phyloP scores from a whole-genome alignment of 2,329 filamentous ascomycete genomes.

The Xylaria sp. region DNA sequence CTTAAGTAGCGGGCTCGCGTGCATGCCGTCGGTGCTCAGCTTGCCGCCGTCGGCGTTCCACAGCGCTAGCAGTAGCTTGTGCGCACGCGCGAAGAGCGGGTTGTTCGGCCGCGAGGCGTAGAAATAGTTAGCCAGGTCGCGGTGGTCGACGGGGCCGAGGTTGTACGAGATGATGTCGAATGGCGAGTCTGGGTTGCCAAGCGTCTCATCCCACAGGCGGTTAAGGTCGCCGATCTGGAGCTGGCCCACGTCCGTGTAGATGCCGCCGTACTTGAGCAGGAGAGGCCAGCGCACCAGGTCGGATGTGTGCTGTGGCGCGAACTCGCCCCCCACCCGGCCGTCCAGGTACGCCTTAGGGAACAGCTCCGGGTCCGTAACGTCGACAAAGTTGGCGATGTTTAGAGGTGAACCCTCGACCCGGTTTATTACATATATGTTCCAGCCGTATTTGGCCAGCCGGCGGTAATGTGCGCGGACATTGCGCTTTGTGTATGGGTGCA shows the following conservation, averaged over 20 bases:
- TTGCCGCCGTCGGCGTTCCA: slow-evolving; percentile 60
- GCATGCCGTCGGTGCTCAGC: slow-evolving; percentile 63
- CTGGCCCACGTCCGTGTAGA: slow-evolving; percentile 68
- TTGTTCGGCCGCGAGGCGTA: slow-evolving; percentile 55
- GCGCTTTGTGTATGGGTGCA: slow-evolving; percentile 64
- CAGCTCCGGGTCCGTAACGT: slow-evolving; percentile 54
- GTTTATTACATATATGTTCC: slow-evolving; percentile 65
- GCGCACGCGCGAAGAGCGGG: slow-evolving; percentile 59
- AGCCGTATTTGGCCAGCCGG: slow-evolving; percentile 62
- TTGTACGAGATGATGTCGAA: slow-evolving; percentile 63
- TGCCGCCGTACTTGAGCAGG: slow-evolving; percentile 66
- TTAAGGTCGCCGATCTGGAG: slow-evolving; percentile 69
- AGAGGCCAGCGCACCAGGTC: slow-evolving; percentile 69
- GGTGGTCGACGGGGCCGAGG: slow-evolving; percentile 50
- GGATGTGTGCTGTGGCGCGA: slow-evolving; percentile 65
- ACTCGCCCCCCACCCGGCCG: slow-evolving; percentile 60
- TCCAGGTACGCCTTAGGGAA: slow-evolving; percentile 64
- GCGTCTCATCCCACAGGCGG: slow-evolving; percentile 61
- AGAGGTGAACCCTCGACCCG: slow-evolving; percentile 56
- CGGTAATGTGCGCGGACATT: slow-evolving; percentile 66
- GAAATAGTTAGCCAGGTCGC: slow-evolving; percentile 62
- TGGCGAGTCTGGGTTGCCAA: slow-evolving; percentile 58
- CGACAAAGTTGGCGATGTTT: slow-evolving; percentile 62
- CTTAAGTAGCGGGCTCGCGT: slow-evolving; percentile 58
- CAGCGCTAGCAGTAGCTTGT: slow-evolving; percentile 62